phyloP scores from a whole-genome alignment of 1,284 basidiomycete genomes.

The Marasmius fiardii region DNA sequence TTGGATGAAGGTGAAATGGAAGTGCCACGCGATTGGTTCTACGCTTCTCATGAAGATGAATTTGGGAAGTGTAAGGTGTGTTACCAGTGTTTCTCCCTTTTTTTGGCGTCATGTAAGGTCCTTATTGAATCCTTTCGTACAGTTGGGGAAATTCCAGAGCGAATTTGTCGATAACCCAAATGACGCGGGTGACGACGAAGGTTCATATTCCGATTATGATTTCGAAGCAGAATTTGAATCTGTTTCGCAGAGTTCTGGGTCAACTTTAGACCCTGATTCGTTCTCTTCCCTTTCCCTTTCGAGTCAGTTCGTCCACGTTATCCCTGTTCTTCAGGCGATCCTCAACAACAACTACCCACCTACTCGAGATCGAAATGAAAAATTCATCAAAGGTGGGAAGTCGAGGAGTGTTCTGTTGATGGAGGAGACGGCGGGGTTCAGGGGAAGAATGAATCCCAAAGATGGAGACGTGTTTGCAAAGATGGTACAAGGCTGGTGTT shows the following conservation, averaged over 20 bases:
- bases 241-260: conserved; percentile 27
- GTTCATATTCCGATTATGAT: background rate
- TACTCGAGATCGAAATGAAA: conserved; percentile 39
- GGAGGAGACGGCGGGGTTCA: conserved; percentile 34
- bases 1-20: conserved; percentile 43
- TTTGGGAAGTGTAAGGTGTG: conserved; percentile 58
- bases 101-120: conserved; percentile 2
- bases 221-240: conserved; percentile 13
- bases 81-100: conserved; percentile 3
- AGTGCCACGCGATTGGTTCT: conserved; percentile 52
- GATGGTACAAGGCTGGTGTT: conserved; percentile 51
- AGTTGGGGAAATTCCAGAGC: conserved; percentile 57
- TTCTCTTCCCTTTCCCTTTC: conserved; percentile 49
- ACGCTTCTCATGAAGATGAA: conserved; percentile 47
- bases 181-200: conserved; percentile 18
- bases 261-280: conserved; percentile 27
- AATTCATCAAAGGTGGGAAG: conserved; percentile 57
- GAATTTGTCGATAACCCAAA: conserved; percentile 43
- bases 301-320: conserved; percentile 61
- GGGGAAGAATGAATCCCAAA: conserved; percentile 49
- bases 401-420: conserved; percentile 42
- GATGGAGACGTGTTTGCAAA: conserved; percentile 47
- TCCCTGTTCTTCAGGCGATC: conserved; percentile 57
- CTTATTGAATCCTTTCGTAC: conserved; percentile 3
- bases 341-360: conserved; percentile 55